Evolutionary conservation across 2,329 filamentous ascomycete species (phyloP).

Genomic region (Exutisphaerella laricina): DNA sequence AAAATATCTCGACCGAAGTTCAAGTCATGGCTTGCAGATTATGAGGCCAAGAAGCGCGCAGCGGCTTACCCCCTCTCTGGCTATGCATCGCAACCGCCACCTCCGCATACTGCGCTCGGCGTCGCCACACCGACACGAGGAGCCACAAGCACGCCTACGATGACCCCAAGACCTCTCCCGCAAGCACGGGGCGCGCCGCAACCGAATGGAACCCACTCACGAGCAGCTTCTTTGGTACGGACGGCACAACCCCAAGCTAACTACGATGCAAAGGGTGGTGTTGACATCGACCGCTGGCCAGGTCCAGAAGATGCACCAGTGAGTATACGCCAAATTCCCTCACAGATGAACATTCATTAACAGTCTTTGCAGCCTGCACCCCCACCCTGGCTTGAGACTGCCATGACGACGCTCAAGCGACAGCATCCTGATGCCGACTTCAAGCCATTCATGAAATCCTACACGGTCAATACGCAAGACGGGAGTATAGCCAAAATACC

Average conservation of each 20-base stretch:
- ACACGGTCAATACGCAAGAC: constrained; percentile 65
- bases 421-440: constrained; percentile 76
- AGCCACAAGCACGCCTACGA: constrained; percentile 22
- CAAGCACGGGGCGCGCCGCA: constrained; percentile 25
- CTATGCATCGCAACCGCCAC: constrained; percentile 30
- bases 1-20: constrained; percentile 68
- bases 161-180: constrained; percentile 25
- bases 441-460: constrained; percentile 87
- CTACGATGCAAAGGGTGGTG: constrained; percentile 49
- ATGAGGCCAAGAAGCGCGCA: constrained; percentile 31
- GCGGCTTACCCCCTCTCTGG: constrained; percentile 31
- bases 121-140: constrained; percentile 22
- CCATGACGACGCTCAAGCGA: constrained; percentile 65
- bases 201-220: constrained; percentile 25
- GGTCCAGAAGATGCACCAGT: constrained; percentile 57
- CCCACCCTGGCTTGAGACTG: constrained; percentile 75
- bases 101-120: constrained; percentile 8
- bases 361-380: constrained; percentile 61
- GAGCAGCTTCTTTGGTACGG: constrained; percentile 18
- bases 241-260: constrained; percentile 11
- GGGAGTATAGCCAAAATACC: constrained; percentile 52
- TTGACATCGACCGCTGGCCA: constrained; percentile 60
- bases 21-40: constrained; percentile 52
- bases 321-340: constrained; percentile 36
- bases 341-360: constrained; percentile 1